These are phyloP conservation scores for Sophora flavescens DNA, from an alignment of 306 rosid genomes.

Conservation along the genomic window DNA sequence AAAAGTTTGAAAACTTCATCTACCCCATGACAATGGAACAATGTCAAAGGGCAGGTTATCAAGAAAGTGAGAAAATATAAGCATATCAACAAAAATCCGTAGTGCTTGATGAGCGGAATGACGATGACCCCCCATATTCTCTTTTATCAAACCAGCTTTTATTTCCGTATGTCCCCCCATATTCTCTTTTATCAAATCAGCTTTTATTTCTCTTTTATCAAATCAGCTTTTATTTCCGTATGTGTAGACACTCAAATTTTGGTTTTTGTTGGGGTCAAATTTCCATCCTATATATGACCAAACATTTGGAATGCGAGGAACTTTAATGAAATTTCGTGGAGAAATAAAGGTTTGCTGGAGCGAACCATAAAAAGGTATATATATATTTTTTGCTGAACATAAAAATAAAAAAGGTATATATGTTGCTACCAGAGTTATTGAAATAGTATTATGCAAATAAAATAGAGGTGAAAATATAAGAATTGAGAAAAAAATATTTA, in stretches of 20 bases:
- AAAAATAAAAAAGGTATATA: neutral
- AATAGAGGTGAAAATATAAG: too few species aligned
- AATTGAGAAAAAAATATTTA: too few species aligned
- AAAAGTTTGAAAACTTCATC: neutral
- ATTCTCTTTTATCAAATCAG: slow-evolving; percentile 2
- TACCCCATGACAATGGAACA: slow-evolving; percentile 17
- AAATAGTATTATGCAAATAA: too few species aligned
- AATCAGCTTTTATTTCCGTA: neutral
- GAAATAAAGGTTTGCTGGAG: neutral
- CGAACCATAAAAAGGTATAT: neutral
- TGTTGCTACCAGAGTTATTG: too few species aligned
- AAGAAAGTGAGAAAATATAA: slow-evolving; percentile 5
- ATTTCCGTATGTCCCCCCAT: neutral
- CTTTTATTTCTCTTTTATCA: too few species aligned
- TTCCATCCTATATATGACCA: slow-evolving; percentile 21
- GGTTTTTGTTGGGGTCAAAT: slow-evolving; percentile 3
- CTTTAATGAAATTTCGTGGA: neutral
- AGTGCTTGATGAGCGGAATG: neutral
- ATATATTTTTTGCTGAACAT: too few species aligned
- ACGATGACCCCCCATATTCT: neutral
- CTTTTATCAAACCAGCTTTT: neutral
- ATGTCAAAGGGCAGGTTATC: slow-evolving; percentile 13
- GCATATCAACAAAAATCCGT: neutral
- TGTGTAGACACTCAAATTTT: neutral
- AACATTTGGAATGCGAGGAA: slow-evolving; percentile 5